Base-by-base conservation (phyloP, 331 rosid genomes). In the Arachis monticola region DNA sequence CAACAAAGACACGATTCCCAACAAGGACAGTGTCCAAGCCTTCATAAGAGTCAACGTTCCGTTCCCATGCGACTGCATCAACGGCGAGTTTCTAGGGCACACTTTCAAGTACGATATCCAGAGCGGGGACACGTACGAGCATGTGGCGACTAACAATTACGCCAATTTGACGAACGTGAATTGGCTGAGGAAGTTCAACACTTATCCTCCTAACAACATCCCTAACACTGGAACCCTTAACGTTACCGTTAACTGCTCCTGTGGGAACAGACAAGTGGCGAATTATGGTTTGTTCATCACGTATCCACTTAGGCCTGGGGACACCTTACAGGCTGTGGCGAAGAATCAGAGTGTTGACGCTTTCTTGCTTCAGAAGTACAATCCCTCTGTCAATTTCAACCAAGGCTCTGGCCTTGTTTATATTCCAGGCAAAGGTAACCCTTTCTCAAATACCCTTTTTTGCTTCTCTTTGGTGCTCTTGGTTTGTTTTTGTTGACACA, bases 401-500 rank as follows among this genome's bases (percentile, higher is more conserved):
- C 74, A 62, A 42, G 97, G 93, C 59, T 88, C 82, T 56, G 96
- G 91, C 3, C 8, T 85, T 53, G 85, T 86, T 83, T 90, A 61
- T 46, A 71, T 95, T 63, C 96, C 97, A 0, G 91, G 92, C 17
- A 92, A 83, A 92, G 99, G 82, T 76, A 67, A 14, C 22, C 7
- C 38, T 2, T 52, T 52, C 1, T 38, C 30, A 17, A 17, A 17
- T 17, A 17, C 22, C 22, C 22, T 17, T 17, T 17, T 17, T 17
- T 17, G 22, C 22, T 17, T 17, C 22, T 17, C 22, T 17, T 17
- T 17, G 22, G 22, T 17, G 22, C 22, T 17, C 22, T 17, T 17
- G 22, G 22, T 17, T 17, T 17, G 22, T 17, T 17, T 17, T 17
- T 17, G 22, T 17, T 17, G 22, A 17, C 22, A 17, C 40, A 35